Base-by-base conservation (phyloP, 1,139 yeast species). In the Scheffersomyces lignicola region DNA sequence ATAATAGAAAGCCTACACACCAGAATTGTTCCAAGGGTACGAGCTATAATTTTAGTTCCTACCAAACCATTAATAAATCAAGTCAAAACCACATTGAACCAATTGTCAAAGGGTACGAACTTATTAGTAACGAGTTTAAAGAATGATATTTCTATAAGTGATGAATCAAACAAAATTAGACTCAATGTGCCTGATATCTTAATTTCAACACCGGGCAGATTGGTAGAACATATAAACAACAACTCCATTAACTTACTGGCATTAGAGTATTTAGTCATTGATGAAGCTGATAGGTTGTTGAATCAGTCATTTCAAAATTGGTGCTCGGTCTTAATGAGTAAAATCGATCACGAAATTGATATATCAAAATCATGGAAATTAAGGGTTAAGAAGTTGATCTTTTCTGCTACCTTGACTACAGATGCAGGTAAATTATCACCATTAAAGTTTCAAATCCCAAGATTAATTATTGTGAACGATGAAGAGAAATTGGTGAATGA, bases 221-320 rank as follows among this genome's bases (percentile, higher is more conserved):
- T 92, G 31, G 97, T 92, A 10, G 98, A 94, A 47, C 98, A 92
- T 58, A 57, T 90, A 30, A 61, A 65, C 24, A 53, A 56, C 22
- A 58, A 58, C 6, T 48, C 65, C 7, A 47, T 75, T 11, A 58
- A 56, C 38, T 57, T 88, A 38, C 58, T 63, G 15, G 65, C 73
- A 39, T 65, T 92, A 40, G 70, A 78, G 44, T 88, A 75, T 56
- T 65, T 94, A 47, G 86, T 92, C 3, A 77, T 92, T 28, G 99
- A 92, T 62, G 99, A 92, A 60, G 98, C 97, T 2, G 99, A 92
- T 65, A 70, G 96, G 40, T 66, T 92, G 38, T 71, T 92, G 44
- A 88, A 88, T 54, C 97, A 92, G 56, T 79, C 87, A 20, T 92
- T 88, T 60, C 97, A 92, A 58, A 88, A 88, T 55, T 92, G 99